These are phyloP conservation scores for Chrysosporium queenslandicum DNA, from an alignment of 2,329 filamentous ascomycete genomes.

Conservation along the genomic window DNA sequence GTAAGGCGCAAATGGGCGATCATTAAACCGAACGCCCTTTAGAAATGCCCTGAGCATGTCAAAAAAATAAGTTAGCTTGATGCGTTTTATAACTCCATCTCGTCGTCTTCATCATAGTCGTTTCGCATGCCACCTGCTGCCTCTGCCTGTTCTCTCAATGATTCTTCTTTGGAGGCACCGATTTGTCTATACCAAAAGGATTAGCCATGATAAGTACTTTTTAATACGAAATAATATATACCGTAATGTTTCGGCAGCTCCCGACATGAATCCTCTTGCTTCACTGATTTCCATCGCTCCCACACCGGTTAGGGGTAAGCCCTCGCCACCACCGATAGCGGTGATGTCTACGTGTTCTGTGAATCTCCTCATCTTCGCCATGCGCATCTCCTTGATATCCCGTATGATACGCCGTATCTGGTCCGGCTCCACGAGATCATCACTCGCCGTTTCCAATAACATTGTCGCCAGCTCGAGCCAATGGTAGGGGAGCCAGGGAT, in stretches of 20 bases:
- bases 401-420: conserved; percentile 64
- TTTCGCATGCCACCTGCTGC: conserved; percentile 48
- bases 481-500: conserved; percentile 68
- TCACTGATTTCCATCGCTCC: conserved; percentile 91
- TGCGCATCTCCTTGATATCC: conserved; percentile 76
- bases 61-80: no score
- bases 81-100: conserved; percentile 47
- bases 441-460: conserved; percentile 70
- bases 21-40: no score
- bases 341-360: conserved; percentile 56
- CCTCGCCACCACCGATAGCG: conserved; percentile 50
- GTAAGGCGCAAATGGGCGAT: no score
- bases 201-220: not conserved
- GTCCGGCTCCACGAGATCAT: conserved; percentile 68
- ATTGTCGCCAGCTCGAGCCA: conserved; percentile 89
- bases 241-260: conserved; percentile 76
- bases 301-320: conserved; percentile 69
- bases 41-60: no score
- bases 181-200: conserved; percentile 50
- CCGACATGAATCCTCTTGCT: conserved; percentile 69
- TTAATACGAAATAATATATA: conserved; percentile 23
- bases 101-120: conserved; percentile 53
- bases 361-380: conserved; percentile 75
- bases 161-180: conserved; percentile 67
- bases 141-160: conserved; percentile 64